A percentile compares a stretch with the other conserved stretches of the same genome.
phyloP scores from a whole-genome alignment of 78 protist genomes.

The Dictyostelium citrinum region DNA sequence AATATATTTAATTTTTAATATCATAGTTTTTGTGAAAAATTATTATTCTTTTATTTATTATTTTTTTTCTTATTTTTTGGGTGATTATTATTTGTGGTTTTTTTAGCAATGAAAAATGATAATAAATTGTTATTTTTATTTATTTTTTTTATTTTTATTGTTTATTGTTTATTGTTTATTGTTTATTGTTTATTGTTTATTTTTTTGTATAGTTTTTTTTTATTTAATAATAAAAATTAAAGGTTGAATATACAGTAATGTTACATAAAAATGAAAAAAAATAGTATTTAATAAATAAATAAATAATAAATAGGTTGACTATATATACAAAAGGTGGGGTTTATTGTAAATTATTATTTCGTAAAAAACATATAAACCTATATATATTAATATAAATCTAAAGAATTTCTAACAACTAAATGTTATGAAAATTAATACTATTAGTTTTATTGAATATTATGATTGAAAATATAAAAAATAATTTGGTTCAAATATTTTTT shows the following conservation, averaged over 20 bases:
- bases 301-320: not conserved
- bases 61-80: too few relatives aligned
- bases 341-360: not conserved
- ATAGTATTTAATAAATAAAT: not conserved
- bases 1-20: not conserved
- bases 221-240: not conserved
- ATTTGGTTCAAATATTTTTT: too few relatives aligned
- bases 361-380: too few relatives aligned
- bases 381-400: not conserved
- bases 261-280: not conserved
- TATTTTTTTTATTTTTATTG: not conserved
- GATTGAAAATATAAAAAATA: too few relatives aligned
- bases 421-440: not conserved
- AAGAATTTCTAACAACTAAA: not conserved
- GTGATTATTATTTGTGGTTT: not conserved
- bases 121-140: too few relatives aligned
- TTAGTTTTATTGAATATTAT: too few relatives aligned
- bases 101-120: not conserved
- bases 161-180: too few relatives aligned
- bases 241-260: not conserved
- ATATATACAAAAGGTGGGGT: not conserved
- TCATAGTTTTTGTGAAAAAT: not conserved
- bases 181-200: too few relatives aligned
- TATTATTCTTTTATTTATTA: not conserved
- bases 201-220: too few relatives aligned